Conservation (phyloP, 2,329 filamentous ascomycete genomes). For the Celoporthe dispersa region DNA sequence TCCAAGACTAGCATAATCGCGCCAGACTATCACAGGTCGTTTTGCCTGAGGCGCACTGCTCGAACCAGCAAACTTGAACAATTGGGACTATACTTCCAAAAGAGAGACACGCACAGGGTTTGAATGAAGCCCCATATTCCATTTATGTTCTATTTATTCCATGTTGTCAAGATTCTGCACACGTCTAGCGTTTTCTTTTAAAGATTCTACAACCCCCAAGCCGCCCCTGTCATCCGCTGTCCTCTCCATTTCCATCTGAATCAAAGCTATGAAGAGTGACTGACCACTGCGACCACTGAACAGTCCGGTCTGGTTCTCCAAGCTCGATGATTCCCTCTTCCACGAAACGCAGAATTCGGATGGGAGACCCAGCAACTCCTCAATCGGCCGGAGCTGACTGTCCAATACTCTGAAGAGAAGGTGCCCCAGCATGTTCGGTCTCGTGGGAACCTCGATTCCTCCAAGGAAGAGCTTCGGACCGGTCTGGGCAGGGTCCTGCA, state of each 20-base stretch:
- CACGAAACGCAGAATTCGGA: neutral
- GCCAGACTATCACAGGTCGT: no score
- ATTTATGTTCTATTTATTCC: neutral
- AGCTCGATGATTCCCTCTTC: neutral
- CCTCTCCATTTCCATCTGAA: neutral
- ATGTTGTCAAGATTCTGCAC: neutral
- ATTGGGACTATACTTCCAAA: neutral
- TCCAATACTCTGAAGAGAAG: neutral
- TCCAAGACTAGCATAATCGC: neutral
- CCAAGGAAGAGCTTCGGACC: neutral
- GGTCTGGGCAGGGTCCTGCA: neutral
- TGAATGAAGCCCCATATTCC: neutral
- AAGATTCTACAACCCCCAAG: neutral
- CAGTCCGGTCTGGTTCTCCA: neutral
- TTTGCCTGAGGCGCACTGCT: neutral
- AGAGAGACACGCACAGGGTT: neutral
- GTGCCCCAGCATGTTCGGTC: neutral
- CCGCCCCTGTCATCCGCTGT: neutral
- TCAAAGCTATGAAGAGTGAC: neutral
- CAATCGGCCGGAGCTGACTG: neutral
- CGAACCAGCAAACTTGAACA: neutral
- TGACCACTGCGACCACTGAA: neutral
- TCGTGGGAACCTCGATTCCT: neutral
- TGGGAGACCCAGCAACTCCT: neutral
- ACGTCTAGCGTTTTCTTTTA: neutral